A percentile compares a stretch with the other conserved stretches of the same genome.
Conservation (phyloP, 2,329 filamentous ascomycete genomes). For the Byssochlamys sp. region DNA sequence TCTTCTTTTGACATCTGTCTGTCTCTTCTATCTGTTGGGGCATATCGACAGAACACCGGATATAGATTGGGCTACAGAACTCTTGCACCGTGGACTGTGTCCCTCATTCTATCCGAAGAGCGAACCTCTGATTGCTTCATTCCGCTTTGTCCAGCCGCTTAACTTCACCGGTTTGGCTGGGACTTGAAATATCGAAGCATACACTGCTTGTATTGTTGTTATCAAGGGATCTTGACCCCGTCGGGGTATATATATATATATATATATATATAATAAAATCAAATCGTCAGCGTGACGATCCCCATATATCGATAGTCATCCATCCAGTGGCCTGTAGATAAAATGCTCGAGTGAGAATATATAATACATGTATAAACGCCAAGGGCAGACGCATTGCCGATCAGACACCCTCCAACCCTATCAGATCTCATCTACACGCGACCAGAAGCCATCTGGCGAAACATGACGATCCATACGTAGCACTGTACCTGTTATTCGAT, state of each 20-base stretch:
- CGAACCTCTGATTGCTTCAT: constrained; percentile 8
- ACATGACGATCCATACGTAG: background rate
- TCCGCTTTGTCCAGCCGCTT: constrained; percentile 12
- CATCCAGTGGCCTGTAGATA: too few species aligned
- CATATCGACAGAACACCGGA: constrained; percentile 6
- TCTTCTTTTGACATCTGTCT: background rate
- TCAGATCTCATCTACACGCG: background rate
- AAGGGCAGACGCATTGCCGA: too few species aligned
- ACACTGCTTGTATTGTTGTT: constrained; percentile 4
- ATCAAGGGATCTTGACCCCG: too few species aligned
- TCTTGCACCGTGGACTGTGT: constrained; percentile 11
- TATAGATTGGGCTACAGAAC: constrained; percentile 15
- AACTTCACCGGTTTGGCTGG: constrained; percentile 5
- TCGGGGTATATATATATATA: too few species aligned
- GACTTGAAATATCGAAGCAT: constrained; percentile 12
- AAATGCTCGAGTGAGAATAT: too few species aligned
- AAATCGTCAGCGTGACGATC: too few species aligned
- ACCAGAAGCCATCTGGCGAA: background rate
- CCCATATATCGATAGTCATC: too few species aligned
- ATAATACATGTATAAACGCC: background rate
- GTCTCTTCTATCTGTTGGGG: background rate
- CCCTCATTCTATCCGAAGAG: constrained; percentile 20
- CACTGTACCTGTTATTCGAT: too few species aligned
- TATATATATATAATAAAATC: too few species aligned
- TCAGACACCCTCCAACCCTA: background rate